Conservation (phyloP, 805 yeast species). For the Sugiyamaella americana region DNA sequence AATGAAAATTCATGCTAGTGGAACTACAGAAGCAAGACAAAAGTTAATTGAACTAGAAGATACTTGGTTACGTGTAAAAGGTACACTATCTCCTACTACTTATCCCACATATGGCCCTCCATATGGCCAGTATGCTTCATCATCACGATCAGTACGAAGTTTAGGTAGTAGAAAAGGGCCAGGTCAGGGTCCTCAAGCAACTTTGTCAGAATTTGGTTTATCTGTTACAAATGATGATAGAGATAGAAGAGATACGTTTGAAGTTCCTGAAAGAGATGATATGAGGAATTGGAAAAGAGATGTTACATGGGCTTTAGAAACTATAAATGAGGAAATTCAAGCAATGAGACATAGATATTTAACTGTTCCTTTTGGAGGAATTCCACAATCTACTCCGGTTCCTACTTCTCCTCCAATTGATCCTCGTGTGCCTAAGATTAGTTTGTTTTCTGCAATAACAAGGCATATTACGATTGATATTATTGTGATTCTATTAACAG, state of each 20-base stretch:
- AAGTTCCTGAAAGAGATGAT: slow-evolving; percentile 7
- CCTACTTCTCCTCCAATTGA: neutral
- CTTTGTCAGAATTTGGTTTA: slow-evolving; percentile 9
- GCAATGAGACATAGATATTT: slow-evolving; percentile 18
- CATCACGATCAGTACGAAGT: neutral
- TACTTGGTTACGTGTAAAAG: slow-evolving; percentile 48
- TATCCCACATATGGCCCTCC: neutral
- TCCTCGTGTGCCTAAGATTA: neutral
- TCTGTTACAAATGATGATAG: slow-evolving; percentile 3
- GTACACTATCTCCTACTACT: neutral
- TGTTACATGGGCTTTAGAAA: slow-evolving; percentile 25
- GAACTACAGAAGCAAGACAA: slow-evolving; percentile 60
- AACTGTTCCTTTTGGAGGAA: neutral
- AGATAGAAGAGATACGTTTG: slow-evolving; percentile 1
- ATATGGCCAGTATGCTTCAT: slow-evolving; percentile 6
- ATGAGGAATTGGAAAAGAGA: slow-evolving; percentile 23
- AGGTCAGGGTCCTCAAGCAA: slow-evolving; percentile 6
- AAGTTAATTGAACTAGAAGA: slow-evolving; percentile 61
- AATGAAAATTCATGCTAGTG: slow-evolving; percentile 63
- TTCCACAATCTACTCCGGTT: neutral
- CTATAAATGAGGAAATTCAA: slow-evolving; percentile 24
- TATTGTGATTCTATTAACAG: neutral
- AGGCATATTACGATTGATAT: slow-evolving; percentile 8
- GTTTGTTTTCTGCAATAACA: slow-evolving; percentile 1
- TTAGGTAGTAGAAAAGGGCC: neutral